Percentiles rank a stretch among this genome's conserved stretches.
These are phyloP conservation scores for Pulicaria dysenterica DNA, from an alignment of 129 eudicot species.

Conservation along the genomic window DNA sequence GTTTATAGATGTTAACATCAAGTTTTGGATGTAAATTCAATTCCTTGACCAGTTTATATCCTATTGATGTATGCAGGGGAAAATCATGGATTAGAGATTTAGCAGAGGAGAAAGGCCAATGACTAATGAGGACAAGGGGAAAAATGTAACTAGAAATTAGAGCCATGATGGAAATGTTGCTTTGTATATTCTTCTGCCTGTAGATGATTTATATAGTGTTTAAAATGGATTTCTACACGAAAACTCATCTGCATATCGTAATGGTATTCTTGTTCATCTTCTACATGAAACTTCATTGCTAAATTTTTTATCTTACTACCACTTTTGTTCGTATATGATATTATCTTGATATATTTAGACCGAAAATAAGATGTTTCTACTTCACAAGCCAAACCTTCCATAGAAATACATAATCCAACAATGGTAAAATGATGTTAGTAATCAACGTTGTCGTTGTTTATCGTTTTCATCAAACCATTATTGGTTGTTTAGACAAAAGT, in stretches of 20 bases:
- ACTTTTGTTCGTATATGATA: slow-evolving; percentile 16
- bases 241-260: background rate
- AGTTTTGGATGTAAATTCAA: slow-evolving; percentile 59
- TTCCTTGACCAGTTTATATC: slow-evolving; percentile 43
- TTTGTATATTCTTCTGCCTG: slow-evolving; percentile 19
- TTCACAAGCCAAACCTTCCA: slow-evolving; percentile 20
- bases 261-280: slow-evolving; percentile 20
- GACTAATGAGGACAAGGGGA: slow-evolving; percentile 20
- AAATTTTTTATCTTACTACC: slow-evolving; percentile 14
- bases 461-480: slow-evolving; percentile 8
- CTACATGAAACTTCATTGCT: slow-evolving; percentile 8
- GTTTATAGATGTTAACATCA: slow-evolving; percentile 36
- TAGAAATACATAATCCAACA: slow-evolving; percentile 21
- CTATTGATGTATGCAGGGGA: slow-evolving; percentile 29
- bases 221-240: slow-evolving; percentile 12
- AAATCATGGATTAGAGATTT: slow-evolving; percentile 16
- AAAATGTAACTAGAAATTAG: slow-evolving; percentile 15
- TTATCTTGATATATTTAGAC: no score
- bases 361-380: slow-evolving; percentile 20
- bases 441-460: slow-evolving; percentile 11
- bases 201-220: slow-evolving; percentile 17
- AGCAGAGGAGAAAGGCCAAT: slow-evolving; percentile 21
- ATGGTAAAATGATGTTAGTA: slow-evolving; percentile 5
- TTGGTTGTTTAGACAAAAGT: background rate
- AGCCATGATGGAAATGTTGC: slow-evolving; percentile 33